These are phyloP conservation scores for Fomes fomentarius DNA, from an alignment of 1,284 basidiomycete genomes.

Conservation along the genomic window DNA sequence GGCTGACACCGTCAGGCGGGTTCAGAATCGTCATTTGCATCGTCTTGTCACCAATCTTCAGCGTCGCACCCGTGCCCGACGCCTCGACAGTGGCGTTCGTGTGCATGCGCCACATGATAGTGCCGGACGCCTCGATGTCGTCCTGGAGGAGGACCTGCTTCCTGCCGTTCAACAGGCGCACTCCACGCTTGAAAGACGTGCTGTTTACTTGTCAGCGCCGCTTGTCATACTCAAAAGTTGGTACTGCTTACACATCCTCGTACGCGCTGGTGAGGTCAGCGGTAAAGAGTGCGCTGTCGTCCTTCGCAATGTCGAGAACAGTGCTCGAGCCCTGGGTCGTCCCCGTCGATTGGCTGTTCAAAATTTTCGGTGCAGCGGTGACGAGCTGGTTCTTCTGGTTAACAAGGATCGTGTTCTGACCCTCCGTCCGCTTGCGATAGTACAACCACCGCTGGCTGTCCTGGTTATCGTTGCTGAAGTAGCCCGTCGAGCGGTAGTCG, in stretches of 20 bases:
- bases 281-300: conserved; percentile 85
- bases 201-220: conserved; percentile 25
- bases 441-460: conserved; percentile 81
- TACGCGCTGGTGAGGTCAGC: conserved; percentile 85
- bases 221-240: background rate
- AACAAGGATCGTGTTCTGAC: conserved; percentile 94
- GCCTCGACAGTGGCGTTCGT: conserved; percentile 79
- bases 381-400: conserved; percentile 84
- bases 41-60: conserved; percentile 62
- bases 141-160: conserved; percentile 93
- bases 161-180: conserved; percentile 86
- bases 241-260: conserved; percentile 64
- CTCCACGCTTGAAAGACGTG: conserved; percentile 81
- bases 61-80: conserved; percentile 61
- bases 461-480: conserved; percentile 77
- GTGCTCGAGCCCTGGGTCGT: conserved; percentile 84
- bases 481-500: conserved; percentile 75
- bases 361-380: conserved; percentile 63
- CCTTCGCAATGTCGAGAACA: conserved; percentile 57
- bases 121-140: conserved; percentile 66
- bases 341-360: conserved; percentile 56
- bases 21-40: conserved; percentile 56
- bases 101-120: conserved; percentile 92
- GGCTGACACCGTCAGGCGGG: conserved; percentile 60
- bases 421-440: conserved; percentile 96